Base-by-base conservation (phyloP, 2,329 filamentous ascomycete genomes). In the Ilyonectria robusta region DNA sequence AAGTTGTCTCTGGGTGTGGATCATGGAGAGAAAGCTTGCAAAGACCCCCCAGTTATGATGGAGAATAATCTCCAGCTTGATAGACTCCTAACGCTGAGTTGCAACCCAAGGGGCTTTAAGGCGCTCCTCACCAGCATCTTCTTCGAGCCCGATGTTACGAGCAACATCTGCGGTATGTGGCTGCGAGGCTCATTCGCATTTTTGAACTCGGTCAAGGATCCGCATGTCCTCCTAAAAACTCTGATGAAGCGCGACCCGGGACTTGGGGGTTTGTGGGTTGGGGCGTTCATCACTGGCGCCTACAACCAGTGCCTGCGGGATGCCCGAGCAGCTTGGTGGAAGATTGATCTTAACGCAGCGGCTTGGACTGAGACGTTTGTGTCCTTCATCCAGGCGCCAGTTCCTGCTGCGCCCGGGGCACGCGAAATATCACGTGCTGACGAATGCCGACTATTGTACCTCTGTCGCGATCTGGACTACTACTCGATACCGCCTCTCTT, bases 111-210 rank as follows among this genome's bases (percentile, higher is more conserved):
- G 17, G 68, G 69, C 5, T 19, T 63, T 2, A 72, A 71, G 44
- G 60, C 66, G 10, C 62, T 75, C 15, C 47, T 74, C 2, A 40
- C 19, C 10, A 75, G 72, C 59, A 37, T 71, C 17, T 75, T 75
- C 19, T 74, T 68, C 50, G 67, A 75, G 29, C 66, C 51, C n/a
- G 59, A 61, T 15, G 56, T 72, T 17, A 21, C 40, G 23, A 65
- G 66, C 40, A 75, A 74, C 26, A 29, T 70, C 37, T 75, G 72
- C 10, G 72, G 72, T 1, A 60, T 65, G 5, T 75, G 70, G 71
- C 17, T 74, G 15, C 68, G 55, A 26, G 66, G 72, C 26, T 62
- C 72, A 11, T 70, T 75, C 44, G 68, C 68, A 1, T 65, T 73
- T 26, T 46, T 74, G 2, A 21, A 65, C 48, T 29, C 53, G 19